phyloP scores from a whole-genome alignment of 2,329 filamentous ascomycete genomes.

The Curvularia hawaiiensis region DNA sequence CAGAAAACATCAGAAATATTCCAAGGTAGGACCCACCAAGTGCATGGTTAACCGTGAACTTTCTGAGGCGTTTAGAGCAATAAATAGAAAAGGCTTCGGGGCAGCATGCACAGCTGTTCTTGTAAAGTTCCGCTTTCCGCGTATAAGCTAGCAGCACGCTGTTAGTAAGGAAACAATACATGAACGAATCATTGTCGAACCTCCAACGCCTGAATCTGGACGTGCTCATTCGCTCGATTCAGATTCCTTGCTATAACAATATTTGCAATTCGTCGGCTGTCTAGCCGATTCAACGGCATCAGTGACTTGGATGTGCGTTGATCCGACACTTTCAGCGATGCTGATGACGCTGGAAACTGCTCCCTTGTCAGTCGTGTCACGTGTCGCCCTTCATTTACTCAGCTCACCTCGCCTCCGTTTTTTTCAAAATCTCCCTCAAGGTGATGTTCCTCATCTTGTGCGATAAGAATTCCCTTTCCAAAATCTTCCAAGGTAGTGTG shows the following conservation, averaged over 20 bases:
- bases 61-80: constrained; percentile 67
- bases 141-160: constrained; percentile 66
- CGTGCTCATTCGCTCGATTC: constrained; percentile 70
- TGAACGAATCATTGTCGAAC: constrained; percentile 38
- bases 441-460: constrained; percentile 32
- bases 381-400: neutral
- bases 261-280: constrained; percentile 71
- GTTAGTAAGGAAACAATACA: constrained; percentile 1
- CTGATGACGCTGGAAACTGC: constrained; percentile 26
- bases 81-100: constrained; percentile 78
- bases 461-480: constrained; percentile 68
- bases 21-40: constrained; percentile 37
- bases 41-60: constrained; percentile 49
- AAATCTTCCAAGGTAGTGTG: constrained; percentile 83
- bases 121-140: constrained; percentile 77
- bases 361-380: constrained; percentile 12
- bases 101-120: constrained; percentile 74
- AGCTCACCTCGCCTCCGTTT: constrained; percentile 22
- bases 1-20: constrained; percentile 43
- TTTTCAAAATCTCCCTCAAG: constrained; percentile 22
- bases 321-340: constrained; percentile 23
- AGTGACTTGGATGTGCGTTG: constrained; percentile 12
- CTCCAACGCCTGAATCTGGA: constrained; percentile 81
- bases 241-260: constrained; percentile 83
- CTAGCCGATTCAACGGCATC: constrained; percentile 44